A percentile compares a stretch with the other conserved stretches of the same genome.
phyloP scores from a whole-genome alignment of 805 yeast genomes.

The Kazachstania taianensis region DNA sequence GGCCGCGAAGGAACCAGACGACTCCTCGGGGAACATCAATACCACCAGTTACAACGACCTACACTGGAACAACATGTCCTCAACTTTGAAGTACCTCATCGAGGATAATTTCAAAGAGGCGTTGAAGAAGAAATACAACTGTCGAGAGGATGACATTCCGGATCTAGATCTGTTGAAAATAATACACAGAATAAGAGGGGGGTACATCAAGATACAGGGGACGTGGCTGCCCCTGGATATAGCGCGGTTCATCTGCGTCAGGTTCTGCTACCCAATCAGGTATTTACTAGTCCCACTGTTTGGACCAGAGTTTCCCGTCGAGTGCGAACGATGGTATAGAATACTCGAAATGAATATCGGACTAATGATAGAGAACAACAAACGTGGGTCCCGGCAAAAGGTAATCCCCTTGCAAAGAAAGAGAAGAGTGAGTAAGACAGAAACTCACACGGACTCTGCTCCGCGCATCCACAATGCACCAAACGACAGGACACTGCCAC shows the following conservation, averaged over 20 bases:
- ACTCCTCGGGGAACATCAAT: neutral
- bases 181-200: conserved; percentile 71
- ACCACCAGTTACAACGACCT: conserved; percentile 20
- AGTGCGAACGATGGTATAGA: conserved; percentile 21
- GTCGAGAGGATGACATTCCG: conserved; percentile 8
- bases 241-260: conserved; percentile 56
- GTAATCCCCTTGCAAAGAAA: neutral
- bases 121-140: conserved; percentile 7
- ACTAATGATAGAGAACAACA: conserved; percentile 3
- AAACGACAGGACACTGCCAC: neutral
- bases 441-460: neutral
- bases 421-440: neutral
- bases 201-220: conserved; percentile 86
- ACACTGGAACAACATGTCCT: conserved; percentile 25
- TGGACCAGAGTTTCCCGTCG: conserved; percentile 49
- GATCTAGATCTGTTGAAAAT: conserved; percentile 15
- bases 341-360: conserved; percentile 5
- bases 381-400: neutral
- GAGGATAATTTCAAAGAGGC: conserved; percentile 9
- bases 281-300: conserved; percentile 70
- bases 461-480: neutral
- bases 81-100: conserved; percentile 13
- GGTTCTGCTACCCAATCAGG: conserved; percentile 71
- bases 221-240: conserved; percentile 78
- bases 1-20: neutral